Base-by-base conservation (phyloP, 192 early-diverging fungal species). In the Entomortierella lignicola region DNA sequence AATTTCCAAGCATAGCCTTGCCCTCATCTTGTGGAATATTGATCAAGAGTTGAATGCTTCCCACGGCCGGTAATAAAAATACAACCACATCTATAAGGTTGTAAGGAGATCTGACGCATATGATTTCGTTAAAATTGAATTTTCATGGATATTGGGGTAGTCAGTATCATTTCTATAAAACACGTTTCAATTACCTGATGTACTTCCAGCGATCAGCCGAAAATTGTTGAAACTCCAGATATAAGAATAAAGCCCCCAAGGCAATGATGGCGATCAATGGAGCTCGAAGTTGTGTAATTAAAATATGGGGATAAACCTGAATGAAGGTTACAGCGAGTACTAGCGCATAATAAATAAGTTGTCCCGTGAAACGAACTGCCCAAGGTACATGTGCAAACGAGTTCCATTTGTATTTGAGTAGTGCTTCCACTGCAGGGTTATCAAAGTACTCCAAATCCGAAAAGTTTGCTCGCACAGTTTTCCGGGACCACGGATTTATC, bases 391-490 rank as follows among this genome's bases (percentile, higher is more conserved):
- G 54, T 13, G 44, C 63, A 17, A 64, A 53, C 20, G 63, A 47
- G n/a, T 74, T 60, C 72, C 72, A 74, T 44, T 74, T 74, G 52
- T 66, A 66, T 23, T 59, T 25, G 4, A 74, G 25, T 11, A 74
- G 29, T 17, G 63, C 64, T 2, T 41, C 59, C 5, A 66, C 27
- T 15, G 64, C 72, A 1, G 72, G 72, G 39, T 74, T 66, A 26
- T 66, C 72, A 55, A 66, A 66, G 37, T 55, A 54, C 50, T 54
- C 29, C 2, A 66, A 59, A 34, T 63, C 55, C 12, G 34, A 15
- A 48, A 57, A 48, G 29, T 63, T 25, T 4, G 51, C 47, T 4
- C 23, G 21, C 21, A 56, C n/a, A 5, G 26, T 20, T 23, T 57
- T 31, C 0, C 30, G 21, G 15, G 43, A 51, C 29, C 43, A 37